phyloP scores from a whole-genome alignment of 371 early-diverging fungal species.

The Apophysomyces trapeziformis region DNA sequence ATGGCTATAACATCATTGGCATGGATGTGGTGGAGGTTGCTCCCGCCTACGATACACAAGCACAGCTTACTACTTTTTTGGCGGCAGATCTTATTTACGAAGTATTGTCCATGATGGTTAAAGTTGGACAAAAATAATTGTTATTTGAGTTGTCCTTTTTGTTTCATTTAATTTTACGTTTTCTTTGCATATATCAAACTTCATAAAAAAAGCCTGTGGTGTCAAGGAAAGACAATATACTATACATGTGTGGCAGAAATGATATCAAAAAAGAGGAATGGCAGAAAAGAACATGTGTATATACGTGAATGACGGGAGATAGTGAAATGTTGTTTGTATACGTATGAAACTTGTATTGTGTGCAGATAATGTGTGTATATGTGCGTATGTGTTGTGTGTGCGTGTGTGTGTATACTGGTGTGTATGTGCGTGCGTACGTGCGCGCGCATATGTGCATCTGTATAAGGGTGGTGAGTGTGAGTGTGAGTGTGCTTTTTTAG shows the following conservation, averaged over 20 bases:
- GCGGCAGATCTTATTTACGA: conserved; percentile 54
- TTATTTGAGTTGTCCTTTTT: background rate
- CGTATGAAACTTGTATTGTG: too few relatives aligned
- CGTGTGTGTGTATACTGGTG: too few relatives aligned
- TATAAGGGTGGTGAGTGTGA: too few relatives aligned
- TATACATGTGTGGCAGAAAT: background rate
- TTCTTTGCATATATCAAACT: conserved; percentile 4
- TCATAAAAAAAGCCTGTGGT: background rate
- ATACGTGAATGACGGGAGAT: too few relatives aligned
- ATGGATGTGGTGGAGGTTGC: conserved; percentile 49
- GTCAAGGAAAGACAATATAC: background rate
- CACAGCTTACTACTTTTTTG: conserved; percentile 52
- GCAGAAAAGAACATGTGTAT: background rate
- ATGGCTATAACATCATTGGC: conserved; percentile 40
- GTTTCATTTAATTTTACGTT: conserved; percentile 5
- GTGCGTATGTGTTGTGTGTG: too few relatives aligned
- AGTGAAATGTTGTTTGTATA: too few relatives aligned
- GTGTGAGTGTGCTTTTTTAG: too few relatives aligned
- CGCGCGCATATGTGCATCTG: too few relatives aligned
- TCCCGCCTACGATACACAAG: conserved; percentile 56
- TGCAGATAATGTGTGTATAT: too few relatives aligned
- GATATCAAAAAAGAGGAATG: background rate
- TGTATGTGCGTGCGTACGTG: too few relatives aligned
- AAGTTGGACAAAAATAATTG: conserved; percentile 24
- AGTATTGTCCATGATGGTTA: conserved; percentile 50